Evolutionary conservation across 768 basidiomycete genomes (phyloP).

Genomic region (Trametes coccinea): DNA sequence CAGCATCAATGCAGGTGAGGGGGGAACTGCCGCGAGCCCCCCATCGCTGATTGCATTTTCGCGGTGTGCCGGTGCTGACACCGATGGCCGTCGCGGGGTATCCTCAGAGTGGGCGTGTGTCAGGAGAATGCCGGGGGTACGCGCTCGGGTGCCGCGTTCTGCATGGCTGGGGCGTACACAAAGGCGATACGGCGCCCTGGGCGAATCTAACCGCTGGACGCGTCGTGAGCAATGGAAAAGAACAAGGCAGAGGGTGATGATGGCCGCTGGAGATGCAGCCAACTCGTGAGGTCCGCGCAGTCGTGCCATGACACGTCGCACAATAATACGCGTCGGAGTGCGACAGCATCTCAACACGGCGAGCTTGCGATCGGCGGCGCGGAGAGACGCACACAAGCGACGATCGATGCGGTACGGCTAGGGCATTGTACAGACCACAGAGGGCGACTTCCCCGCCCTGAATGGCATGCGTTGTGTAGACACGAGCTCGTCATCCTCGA

Average conservation of each 20-base stretch:
- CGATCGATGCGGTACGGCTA: slow-evolving; percentile 5
- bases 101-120: background rate
- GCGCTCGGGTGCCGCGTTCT: background rate
- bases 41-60: background rate
- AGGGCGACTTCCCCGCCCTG: slow-evolving; percentile 1
- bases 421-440: background rate
- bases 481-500: background rate
- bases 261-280: slow-evolving; percentile 4
- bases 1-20: too few species aligned
- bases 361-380: background rate
- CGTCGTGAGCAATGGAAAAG: background rate
- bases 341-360: background rate
- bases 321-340: background rate
- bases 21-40: background rate
- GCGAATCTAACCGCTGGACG: slow-evolving; percentile 5
- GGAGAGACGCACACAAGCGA: background rate
- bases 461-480: background rate
- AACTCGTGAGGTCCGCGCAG: background rate
- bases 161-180: background rate
- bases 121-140: background rate
- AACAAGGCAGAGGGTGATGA: background rate
- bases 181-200: background rate
- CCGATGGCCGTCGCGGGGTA: background rate
- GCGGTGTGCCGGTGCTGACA: background rate
- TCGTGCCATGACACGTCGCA: background rate